Percentiles rank a stretch among this genome's conserved stretches.
Evolutionary conservation across 768 basidiomycete genomes (phyloP).

Genomic region (Pleurotus ostreatus): DNA sequence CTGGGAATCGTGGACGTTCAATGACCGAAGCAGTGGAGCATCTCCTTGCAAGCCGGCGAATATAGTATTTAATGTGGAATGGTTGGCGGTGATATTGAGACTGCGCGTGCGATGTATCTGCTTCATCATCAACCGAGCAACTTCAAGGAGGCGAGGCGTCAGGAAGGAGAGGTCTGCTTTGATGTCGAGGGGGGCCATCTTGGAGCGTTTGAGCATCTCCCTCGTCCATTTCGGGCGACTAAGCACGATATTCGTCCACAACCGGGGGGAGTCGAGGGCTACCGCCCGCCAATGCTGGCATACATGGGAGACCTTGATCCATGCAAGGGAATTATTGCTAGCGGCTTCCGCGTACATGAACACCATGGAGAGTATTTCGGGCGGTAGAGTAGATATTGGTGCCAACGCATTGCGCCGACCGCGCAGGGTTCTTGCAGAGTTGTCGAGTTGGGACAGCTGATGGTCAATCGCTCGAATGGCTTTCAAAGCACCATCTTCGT

Average conservation of each 20-base stretch:
- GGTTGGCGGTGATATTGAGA: constrained; percentile 23
- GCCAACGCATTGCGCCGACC: constrained; percentile 32
- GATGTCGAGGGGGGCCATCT: constrained; percentile 30
- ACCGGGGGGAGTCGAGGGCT: constrained; percentile 32
- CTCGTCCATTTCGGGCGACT: constrained; percentile 29
- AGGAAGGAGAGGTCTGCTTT: constrained; percentile 20
- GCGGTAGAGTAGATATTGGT: constrained; percentile 35
- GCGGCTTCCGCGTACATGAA: constrained; percentile 19
- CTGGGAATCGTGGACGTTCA: constrained; percentile 20
- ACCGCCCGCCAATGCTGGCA: constrained; percentile 40
- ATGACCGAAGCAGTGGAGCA: constrained; percentile 28
- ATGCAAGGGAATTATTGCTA: constrained; percentile 16
- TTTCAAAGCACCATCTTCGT: neutral
- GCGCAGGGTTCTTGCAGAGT: constrained; percentile 29
- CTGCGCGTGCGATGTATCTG: constrained; percentile 29
- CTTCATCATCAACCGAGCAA: constrained; percentile 24
- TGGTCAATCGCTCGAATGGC: constrained; percentile 31
- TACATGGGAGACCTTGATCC: constrained; percentile 37
- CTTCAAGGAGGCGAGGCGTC: constrained; percentile 22
- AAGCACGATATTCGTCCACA: constrained; percentile 38
- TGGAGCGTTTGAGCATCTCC: constrained; percentile 43
- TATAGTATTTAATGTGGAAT: neutral
- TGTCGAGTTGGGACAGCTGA: constrained; percentile 28
- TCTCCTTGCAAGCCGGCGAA: neutral
- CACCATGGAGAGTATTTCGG: constrained; percentile 36